phyloP scores from a whole-genome alignment of 177 flowering plant genomes.

The Vitis hybrid region DNA sequence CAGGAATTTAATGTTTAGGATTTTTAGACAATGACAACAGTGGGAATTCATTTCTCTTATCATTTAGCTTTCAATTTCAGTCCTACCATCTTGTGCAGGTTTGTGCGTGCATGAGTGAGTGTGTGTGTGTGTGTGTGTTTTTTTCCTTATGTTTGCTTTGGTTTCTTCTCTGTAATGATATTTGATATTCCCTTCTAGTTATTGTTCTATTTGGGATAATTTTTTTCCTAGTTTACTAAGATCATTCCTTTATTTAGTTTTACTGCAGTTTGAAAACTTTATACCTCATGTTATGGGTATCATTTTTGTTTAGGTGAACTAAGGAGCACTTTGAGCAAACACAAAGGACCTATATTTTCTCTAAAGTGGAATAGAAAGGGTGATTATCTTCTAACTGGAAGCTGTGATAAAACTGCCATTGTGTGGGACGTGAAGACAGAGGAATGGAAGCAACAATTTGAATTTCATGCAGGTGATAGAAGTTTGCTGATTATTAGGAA shows the following conservation, averaged over 20 bases:
- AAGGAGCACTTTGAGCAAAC: slow-evolving; percentile 71
- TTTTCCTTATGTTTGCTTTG: background rate
- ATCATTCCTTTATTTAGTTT: background rate
- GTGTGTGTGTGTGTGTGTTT: no score
- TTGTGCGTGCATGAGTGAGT: background rate
- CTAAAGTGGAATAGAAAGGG: slow-evolving; percentile 99
- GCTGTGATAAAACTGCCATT: slow-evolving; percentile 94
- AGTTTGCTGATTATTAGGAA: background rate
- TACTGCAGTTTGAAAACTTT: background rate
- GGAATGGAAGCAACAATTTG: slow-evolving; percentile 93
- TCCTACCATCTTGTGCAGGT: background rate
- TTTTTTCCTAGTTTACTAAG: background rate
- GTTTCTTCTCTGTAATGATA: background rate
- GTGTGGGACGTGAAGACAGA: slow-evolving; percentile 97
- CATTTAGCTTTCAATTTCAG: no score
- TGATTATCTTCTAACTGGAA: slow-evolving; percentile 93
- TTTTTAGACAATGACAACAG: no score
- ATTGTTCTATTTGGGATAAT: background rate
- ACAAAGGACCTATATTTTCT: slow-evolving; percentile 92
- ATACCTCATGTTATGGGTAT: background rate
- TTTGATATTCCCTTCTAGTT: background rate
- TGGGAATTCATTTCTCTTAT: no score
- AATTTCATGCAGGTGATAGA: slow-evolving; percentile 76
- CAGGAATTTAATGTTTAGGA: no score
- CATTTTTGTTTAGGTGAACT: slow-evolving; percentile 60